phyloP scores from a whole-genome alignment of 495 filamentous ascomycete species.

The Cercophora sp. region DNA sequence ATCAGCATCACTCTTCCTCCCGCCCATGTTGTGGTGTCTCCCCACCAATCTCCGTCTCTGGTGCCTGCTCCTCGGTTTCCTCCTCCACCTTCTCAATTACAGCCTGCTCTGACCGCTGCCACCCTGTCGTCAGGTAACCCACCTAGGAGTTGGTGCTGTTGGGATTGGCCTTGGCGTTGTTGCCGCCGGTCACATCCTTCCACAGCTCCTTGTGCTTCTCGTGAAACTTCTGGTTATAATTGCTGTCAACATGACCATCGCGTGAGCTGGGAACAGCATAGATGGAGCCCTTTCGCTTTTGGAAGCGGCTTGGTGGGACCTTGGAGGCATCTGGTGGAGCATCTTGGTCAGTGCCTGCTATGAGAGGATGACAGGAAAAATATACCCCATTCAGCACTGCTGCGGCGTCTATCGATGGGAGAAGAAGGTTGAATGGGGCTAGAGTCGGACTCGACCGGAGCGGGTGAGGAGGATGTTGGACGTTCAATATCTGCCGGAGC shows the following conservation, averaged over 20 bases:
- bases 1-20: too few species aligned
- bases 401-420: constrained; percentile 6
- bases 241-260: constrained; percentile 53
- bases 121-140: too few species aligned
- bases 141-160: background rate
- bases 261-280: constrained; percentile 55
- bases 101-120: too few species aligned
- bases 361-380: background rate
- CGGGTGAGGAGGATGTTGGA: too few species aligned
- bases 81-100: too few species aligned
- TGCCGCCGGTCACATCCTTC: background rate
- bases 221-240: constrained; percentile 42
- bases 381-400: constrained; percentile 9
- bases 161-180: background rate
- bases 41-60: too few species aligned
- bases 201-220: constrained; percentile 37
- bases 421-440: too few species aligned
- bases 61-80: too few species aligned
- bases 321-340: constrained; percentile 62
- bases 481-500: too few species aligned
- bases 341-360: too few species aligned
- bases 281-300: constrained; percentile 61
- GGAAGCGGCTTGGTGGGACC: constrained; percentile 58
- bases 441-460: too few species aligned
- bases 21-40: too few species aligned